These are phyloP conservation scores for Penicillium sp. DNA, from an alignment of 2,329 filamentous ascomycete genomes.

Conservation along the genomic window DNA sequence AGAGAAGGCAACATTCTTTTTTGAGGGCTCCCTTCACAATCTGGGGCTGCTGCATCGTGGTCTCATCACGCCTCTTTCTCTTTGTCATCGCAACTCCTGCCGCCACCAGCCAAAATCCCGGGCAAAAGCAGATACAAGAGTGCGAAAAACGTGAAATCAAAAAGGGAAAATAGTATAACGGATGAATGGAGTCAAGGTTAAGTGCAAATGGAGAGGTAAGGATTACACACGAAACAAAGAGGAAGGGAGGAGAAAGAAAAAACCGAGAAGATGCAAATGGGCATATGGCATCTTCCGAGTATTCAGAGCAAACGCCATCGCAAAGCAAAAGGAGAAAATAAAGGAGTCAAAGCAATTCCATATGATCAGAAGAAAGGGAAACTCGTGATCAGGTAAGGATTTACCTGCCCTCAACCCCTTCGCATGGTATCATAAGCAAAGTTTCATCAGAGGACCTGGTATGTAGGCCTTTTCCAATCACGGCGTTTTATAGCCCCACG, in stretches of 20 bases:
- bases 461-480: constrained; percentile 10
- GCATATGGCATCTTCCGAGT: constrained; percentile 30
- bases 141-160: constrained; percentile 8
- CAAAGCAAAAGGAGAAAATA: constrained; percentile 26
- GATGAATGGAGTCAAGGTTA: neutral
- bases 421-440: constrained; percentile 41
- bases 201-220: constrained; percentile 3
- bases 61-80: constrained; percentile 17
- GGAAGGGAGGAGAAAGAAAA: constrained; percentile 11
- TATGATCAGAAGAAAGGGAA: constrained; percentile 24
- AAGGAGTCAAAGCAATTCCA: constrained; percentile 1
- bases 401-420: constrained; percentile 5
- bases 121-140: constrained; percentile 8
- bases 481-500: constrained; percentile 3
- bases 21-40: constrained; percentile 3
- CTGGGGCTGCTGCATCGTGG: constrained; percentile 10
- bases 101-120: constrained; percentile 1
- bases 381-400: constrained; percentile 6
- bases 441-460: constrained; percentile 30
- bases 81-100: constrained; percentile 15
- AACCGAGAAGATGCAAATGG: constrained; percentile 12
- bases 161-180: constrained; percentile 9
- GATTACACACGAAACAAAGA: constrained; percentile 14
- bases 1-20: constrained; percentile 1
- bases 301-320: constrained; percentile 38